These are phyloP conservation scores for Penicillium sumatraense DNA, from an alignment of 2,329 filamentous ascomycete species.

Conservation along the genomic window DNA sequence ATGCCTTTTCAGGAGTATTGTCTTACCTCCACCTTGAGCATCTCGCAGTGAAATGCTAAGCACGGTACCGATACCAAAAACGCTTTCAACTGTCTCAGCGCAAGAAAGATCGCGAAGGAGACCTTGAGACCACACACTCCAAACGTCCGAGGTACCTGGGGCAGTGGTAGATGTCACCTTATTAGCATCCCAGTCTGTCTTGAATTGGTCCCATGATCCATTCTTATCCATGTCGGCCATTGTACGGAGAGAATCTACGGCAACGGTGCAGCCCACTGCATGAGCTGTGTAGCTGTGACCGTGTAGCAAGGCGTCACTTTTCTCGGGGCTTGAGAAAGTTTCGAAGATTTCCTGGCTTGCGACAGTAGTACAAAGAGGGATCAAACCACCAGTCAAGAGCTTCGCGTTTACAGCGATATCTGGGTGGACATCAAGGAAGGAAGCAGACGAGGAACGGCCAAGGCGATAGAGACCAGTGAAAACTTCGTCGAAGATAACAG, in stretches of 20 bases:
- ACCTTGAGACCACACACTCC: slow-evolving; percentile 72
- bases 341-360: slow-evolving; percentile 75
- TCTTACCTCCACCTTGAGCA: slow-evolving; percentile 50
- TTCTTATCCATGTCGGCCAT: slow-evolving; percentile 63
- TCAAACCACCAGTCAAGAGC: slow-evolving; percentile 76
- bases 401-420: slow-evolving; percentile 85
- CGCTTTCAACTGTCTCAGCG: slow-evolving; percentile 61
- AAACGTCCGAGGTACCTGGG: slow-evolving; percentile 44
- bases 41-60: slow-evolving; percentile 67
- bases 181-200: slow-evolving; percentile 51
- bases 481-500: slow-evolving; percentile 83
- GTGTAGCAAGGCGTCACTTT: slow-evolving; percentile 78
- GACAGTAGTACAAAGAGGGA: slow-evolving; percentile 77
- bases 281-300: slow-evolving; percentile 89
- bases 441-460: slow-evolving; percentile 71
- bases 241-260: slow-evolving; percentile 65
- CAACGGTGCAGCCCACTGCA: slow-evolving; percentile 78
- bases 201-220: slow-evolving; percentile 63
- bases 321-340: slow-evolving; percentile 72
- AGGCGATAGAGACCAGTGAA: slow-evolving; percentile 86
- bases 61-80: slow-evolving; percentile 76
- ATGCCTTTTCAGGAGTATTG: not conserved
- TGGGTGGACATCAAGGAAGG: slow-evolving; percentile 69
- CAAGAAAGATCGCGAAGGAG: slow-evolving; percentile 66
- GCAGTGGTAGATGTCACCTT: not conserved